phyloP scores from a whole-genome alignment of 1,284 basidiomycete genomes.

The Pterulicium gracile region DNA sequence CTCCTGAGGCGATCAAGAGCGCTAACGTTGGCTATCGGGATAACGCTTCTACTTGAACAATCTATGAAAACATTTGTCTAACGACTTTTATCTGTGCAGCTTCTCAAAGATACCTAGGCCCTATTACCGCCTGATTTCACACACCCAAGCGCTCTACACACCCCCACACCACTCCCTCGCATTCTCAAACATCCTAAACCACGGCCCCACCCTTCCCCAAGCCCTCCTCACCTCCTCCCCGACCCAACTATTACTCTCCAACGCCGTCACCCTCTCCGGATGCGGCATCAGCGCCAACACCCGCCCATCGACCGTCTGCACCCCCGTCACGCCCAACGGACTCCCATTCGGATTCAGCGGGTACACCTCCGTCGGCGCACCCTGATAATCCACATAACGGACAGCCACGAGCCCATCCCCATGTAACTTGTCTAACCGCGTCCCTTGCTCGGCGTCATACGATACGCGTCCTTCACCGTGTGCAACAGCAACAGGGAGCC shows the following conservation, averaged over 20 bases:
- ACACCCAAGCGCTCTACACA: too few relatives aligned
- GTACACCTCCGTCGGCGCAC: conserved; percentile 63
- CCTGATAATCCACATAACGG: conserved; percentile 68
- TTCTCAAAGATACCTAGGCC: too few relatives aligned
- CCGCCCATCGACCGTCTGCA: conserved; percentile 79
- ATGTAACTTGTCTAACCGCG: not conserved
- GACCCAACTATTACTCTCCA: conserved; percentile 86
- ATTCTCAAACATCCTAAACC: conserved; percentile 94
- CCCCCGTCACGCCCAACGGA: conserved; percentile 78
- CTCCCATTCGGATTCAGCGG: conserved; percentile 97
- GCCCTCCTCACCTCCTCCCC: conserved; percentile 55
- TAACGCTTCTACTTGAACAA: too few relatives aligned
- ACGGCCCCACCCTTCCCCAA: conserved; percentile 63
- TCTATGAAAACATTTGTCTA: too few relatives aligned
- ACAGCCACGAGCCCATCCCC: conserved; percentile 49
- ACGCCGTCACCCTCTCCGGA: conserved; percentile 69
- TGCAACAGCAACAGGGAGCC: conserved; percentile 87
- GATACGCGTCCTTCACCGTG: conserved; percentile 91
- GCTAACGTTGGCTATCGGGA: too few relatives aligned
- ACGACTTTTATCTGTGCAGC: too few relatives aligned
- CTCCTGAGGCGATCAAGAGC: too few relatives aligned
- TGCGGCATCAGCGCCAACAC: conserved; percentile 96
- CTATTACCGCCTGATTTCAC: too few relatives aligned
- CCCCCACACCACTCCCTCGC: conserved; percentile 57
- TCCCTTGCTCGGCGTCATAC: conserved; percentile 29